phyloP scores from a whole-genome alignment of 2,329 filamentous ascomycete species.

The Nemania bipapillata region DNA sequence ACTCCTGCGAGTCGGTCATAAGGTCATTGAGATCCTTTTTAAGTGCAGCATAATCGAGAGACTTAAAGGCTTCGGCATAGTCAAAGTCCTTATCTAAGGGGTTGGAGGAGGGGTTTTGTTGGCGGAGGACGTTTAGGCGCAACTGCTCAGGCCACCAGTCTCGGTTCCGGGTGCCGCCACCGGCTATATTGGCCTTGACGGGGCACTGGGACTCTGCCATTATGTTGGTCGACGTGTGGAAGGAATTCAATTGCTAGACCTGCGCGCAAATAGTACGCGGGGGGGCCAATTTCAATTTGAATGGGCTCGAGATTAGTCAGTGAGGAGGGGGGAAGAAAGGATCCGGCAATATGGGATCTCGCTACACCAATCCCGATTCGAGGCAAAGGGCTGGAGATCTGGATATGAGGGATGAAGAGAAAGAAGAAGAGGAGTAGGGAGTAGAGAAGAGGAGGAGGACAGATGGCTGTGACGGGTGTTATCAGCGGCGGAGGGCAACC shows the following conservation, averaged over 20 bases:
- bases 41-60: slow-evolving; percentile 73
- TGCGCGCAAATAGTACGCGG: slow-evolving; percentile 4
- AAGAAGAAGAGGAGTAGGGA: neutral
- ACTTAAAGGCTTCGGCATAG: slow-evolving; percentile 78
- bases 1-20: slow-evolving; percentile 82
- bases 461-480: neutral
- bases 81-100: slow-evolving; percentile 74
- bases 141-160: slow-evolving; percentile 81
- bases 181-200: slow-evolving; percentile 57
- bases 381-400: neutral
- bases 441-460: neutral
- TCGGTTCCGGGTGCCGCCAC: slow-evolving; percentile 72
- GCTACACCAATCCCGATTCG: neutral
- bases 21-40: slow-evolving; percentile 78
- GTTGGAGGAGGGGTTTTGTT: slow-evolving; percentile 72
- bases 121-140: slow-evolving; percentile 76
- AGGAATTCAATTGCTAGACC: neutral
- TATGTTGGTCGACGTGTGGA: slow-evolving; percentile 17
- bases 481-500: slow-evolving; percentile 30
- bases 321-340: neutral
- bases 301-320: neutral
- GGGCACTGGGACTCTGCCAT: slow-evolving; percentile 40
- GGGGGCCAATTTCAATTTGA: neutral
- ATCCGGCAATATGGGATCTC: neutral
- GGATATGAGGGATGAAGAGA: neutral